Base-by-base conservation (phyloP, 2,329 filamentous ascomycete species). In the Aspergillus bombycis region DNA sequence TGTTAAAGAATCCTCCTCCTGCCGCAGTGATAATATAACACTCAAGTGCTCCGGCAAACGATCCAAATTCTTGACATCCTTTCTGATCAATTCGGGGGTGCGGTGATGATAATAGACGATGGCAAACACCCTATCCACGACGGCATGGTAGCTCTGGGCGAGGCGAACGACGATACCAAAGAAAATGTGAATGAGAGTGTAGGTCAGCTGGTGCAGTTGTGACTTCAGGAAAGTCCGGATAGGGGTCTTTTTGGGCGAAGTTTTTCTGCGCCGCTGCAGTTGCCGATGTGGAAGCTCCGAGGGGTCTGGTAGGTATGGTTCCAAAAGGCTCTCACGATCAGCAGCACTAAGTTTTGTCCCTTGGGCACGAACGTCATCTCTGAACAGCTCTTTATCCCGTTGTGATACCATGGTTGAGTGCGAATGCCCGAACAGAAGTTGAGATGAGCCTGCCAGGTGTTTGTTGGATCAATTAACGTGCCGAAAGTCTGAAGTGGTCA, bases 41-140 rank as follows among this genome's bases (percentile, higher is more conserved):
- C 93, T 97, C 57, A 99, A 78, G 75, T 99, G 95, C 68, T 91
- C 87, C 2, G 95, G 95, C 64, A 96, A 79, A 71, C 90, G 88
- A 62, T 83, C 85, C 62, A 99, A 79, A 11, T 85, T 84, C 76
- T 88, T 88, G 30, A 98, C 90, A 80, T 99, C 95, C 72, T 91
- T 89, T 73, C 90, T 89, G 70, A 99, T 97, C 74, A 97, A 88
- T 75, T 96, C 92, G 9, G 95, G 95, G 0, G 94, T 96, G 58
- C 92, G 91, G 78, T 99, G 95, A 80, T 99, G 96, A 81, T 99
- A 95, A 77, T 94, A 94, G 60, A 96, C 84, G 65, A 98, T 86
- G 11, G 92, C 91, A 59, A 93, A 87, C 67, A 94, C 82, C 64
- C 91, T 89, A 76, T 95, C 91, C 69, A 88, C 83, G 57, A 96